Conservation (phyloP, 2,329 filamentous ascomycete species). For the Gliomastix tumulicola region DNA sequence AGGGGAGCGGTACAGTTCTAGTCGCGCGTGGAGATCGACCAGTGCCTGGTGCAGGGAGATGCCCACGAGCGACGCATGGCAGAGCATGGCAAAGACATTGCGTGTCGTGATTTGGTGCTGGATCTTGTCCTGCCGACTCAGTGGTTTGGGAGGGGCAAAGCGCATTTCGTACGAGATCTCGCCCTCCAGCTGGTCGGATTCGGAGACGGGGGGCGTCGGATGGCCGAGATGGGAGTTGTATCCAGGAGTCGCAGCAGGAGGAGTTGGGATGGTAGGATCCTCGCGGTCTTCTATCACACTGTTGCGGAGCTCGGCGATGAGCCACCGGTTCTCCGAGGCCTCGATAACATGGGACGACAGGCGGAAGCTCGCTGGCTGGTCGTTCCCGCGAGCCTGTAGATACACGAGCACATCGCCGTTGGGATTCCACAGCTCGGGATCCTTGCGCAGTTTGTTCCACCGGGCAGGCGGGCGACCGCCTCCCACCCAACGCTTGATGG, state of each 20-base stretch:
- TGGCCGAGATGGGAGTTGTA: conserved; percentile 1
- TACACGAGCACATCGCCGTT: conserved; percentile 55
- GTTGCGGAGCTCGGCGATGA: conserved; percentile 46
- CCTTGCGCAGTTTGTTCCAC: conserved; percentile 53
- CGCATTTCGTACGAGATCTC: conserved; percentile 56
- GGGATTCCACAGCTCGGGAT: conserved; percentile 54
- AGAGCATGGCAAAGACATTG: conserved; percentile 62
- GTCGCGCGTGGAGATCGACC: conserved; percentile 52
- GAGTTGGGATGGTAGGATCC: not conserved
- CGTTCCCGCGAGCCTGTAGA: conserved; percentile 37
- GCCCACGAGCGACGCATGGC: conserved; percentile 58
- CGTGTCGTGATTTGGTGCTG: conserved; percentile 59
- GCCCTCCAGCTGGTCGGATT: conserved; percentile 40
- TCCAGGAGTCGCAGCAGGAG: not conserved
- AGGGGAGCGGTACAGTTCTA: conserved; percentile 51
- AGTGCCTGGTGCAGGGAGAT: conserved; percentile 57
- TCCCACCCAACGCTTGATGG: conserved; percentile 47
- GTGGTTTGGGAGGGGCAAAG: conserved; percentile 48
- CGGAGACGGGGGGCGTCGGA: conserved; percentile 31
- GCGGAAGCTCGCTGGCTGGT: conserved; percentile 42
- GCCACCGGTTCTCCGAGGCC: conserved; percentile 45
- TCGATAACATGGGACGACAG: conserved; percentile 53
- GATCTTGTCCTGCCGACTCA: conserved; percentile 38
- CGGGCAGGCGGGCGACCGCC: conserved; percentile 37
- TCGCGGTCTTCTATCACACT: conserved; percentile 38